Evolutionary conservation across 2,329 filamentous ascomycete genomes (phyloP).

Genomic region (Talaromyces verruculosus): DNA sequence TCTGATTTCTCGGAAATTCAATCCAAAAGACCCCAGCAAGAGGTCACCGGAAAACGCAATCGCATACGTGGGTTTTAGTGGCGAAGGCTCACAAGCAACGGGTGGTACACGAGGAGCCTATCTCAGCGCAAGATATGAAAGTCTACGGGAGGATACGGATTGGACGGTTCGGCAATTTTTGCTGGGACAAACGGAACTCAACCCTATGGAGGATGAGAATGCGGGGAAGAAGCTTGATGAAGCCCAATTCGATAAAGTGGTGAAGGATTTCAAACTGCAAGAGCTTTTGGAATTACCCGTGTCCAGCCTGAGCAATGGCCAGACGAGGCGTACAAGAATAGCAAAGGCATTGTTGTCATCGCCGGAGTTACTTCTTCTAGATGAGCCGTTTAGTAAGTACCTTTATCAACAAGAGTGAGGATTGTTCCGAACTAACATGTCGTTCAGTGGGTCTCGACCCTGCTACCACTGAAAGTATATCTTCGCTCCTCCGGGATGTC

Average conservation of each 20-base stretch:
- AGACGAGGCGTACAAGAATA: conserved; percentile 82
- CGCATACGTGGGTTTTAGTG: conserved; percentile 87
- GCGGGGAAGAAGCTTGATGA: conserved; percentile 41
- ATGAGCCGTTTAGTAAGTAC: conserved; percentile 78
- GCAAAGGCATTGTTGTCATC: conserved; percentile 76
- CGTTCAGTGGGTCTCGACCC: conserved; percentile 79
- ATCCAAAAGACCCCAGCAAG: conserved; percentile 51
- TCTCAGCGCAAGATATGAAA: conserved; percentile 87
- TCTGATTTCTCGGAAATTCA: conserved; percentile 64
- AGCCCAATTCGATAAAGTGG: conserved; percentile 58
- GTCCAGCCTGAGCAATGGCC: conserved; percentile 88
- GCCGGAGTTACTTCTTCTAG: conserved; percentile 79
- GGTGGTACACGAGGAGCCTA: conserved; percentile 67
- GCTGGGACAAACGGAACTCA: conserved; percentile 77
- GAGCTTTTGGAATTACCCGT: conserved; percentile 77
- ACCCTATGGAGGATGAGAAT: conserved; percentile 62
- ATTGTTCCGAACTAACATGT: conserved; percentile 23
- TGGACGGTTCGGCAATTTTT: conserved; percentile 81
- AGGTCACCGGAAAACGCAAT: conserved; percentile 67
- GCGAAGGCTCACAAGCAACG: conserved; percentile 58
- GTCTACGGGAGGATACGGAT: conserved; percentile 78
- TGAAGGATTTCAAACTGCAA: conserved; percentile 67
- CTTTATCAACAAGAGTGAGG: background rate
- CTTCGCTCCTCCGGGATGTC: conserved; percentile 66
- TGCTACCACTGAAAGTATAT: conserved; percentile 70